Evolutionary conservation across 2,329 filamentous ascomycete genomes (phyloP).

Genomic region (Pyrenochaeta sp.): DNA sequence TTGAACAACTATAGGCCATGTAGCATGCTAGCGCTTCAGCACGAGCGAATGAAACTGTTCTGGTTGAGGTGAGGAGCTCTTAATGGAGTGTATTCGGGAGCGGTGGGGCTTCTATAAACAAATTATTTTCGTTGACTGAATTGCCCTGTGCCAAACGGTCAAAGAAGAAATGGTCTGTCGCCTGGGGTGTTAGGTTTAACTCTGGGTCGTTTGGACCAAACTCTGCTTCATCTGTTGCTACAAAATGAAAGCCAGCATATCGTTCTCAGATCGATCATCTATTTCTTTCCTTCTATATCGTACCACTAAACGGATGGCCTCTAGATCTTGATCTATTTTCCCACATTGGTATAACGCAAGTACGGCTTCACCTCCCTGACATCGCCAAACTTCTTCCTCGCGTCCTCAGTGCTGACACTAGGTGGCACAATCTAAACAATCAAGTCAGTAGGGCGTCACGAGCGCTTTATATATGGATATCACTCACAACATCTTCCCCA

Average conservation of each 20-base stretch:
- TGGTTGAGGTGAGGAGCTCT: not conserved
- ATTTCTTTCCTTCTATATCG: not conserved
- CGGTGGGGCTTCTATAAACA: not conserved
- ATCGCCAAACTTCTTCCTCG: constrained; percentile 86
- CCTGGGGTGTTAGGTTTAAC: not conserved
- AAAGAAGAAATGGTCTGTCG: not conserved
- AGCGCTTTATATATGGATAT: not conserved
- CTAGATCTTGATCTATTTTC: constrained; percentile 42
- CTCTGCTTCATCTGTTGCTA: not conserved
- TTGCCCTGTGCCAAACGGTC: not conserved
- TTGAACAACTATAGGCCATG: too few relatives aligned
- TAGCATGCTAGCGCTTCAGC: too few relatives aligned
- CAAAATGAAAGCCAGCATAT: not conserved
- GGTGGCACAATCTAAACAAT: constrained; percentile 76
- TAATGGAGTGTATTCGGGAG: not conserved
- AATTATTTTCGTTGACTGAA: not conserved
- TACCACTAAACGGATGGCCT: not conserved
- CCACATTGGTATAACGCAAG: constrained; percentile 71
- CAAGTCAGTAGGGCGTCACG: not conserved
- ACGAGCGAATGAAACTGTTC: not conserved
- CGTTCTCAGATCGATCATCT: not conserved
- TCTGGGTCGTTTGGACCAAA: not conserved
- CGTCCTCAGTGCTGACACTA: constrained; percentile 81
- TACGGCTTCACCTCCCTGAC: constrained; percentile 71
- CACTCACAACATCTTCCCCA: constrained; percentile 77